Conservation (phyloP, 1,284 basidiomycete genomes). For the Trichosporon asahii region DNA sequence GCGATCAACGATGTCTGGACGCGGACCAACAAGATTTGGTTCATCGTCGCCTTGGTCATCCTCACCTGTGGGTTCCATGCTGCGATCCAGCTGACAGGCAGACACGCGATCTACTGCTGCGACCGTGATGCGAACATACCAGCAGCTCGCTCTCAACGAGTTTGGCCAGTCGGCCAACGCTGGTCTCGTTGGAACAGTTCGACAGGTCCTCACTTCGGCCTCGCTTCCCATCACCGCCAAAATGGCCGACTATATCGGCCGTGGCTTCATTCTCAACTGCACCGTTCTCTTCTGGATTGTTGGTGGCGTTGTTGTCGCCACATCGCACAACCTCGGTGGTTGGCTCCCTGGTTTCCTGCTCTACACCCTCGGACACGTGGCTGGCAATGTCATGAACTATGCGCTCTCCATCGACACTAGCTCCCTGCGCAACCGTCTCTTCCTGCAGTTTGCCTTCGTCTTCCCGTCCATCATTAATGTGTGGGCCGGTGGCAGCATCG, state of each 20-base stretch:
- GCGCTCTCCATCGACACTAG: conserved; percentile 53
- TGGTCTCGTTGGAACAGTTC: conserved; percentile 44
- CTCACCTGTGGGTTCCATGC: conserved; percentile 13
- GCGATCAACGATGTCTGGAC: conserved; percentile 17
- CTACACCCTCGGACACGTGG: conserved; percentile 26
- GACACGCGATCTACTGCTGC: conserved; percentile 13
- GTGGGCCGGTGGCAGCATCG: conserved; percentile 23
- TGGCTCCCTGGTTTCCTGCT: conserved; percentile 50
- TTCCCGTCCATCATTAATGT: conserved; percentile 30
- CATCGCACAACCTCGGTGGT: conserved; percentile 35
- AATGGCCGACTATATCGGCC: conserved; percentile 51
- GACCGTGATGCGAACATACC: conserved; percentile 21
- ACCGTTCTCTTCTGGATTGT: conserved; percentile 50
- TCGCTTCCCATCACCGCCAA: conserved; percentile 45
- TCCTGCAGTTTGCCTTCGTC: conserved; percentile 50
- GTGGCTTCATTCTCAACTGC: conserved; percentile 45
- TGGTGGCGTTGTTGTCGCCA: conserved; percentile 49
- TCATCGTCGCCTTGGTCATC: conserved; percentile 16
- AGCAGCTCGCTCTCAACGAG: conserved; percentile 29
- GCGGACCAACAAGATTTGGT: conserved; percentile 6
- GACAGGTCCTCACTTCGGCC: conserved; percentile 40
- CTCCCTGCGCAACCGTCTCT: conserved; percentile 50
- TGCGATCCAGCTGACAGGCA: not conserved
- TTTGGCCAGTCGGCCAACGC: conserved; percentile 31
- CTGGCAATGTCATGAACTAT: conserved; percentile 42